Evolutionary conservation across 768 basidiomycete genomes (phyloP).

Genomic region (Nevesoporus exiguus): DNA sequence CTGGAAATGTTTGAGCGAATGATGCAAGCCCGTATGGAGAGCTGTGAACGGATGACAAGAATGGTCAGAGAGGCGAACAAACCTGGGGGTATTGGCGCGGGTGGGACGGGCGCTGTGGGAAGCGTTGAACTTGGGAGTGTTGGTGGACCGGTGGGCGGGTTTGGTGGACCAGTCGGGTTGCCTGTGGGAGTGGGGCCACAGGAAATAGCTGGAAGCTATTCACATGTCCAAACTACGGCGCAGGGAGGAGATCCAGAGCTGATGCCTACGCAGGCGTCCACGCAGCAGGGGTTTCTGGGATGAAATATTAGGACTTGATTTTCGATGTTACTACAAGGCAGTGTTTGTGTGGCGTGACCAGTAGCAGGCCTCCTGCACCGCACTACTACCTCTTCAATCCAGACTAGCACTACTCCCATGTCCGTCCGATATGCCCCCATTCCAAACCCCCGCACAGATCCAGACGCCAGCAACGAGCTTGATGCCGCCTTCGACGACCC

Average conservation of each 20-base stretch:
- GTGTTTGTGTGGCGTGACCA: constrained; percentile 4
- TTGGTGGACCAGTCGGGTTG: constrained; percentile 27
- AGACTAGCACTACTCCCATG: constrained; percentile 26
- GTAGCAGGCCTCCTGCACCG: too few species aligned
- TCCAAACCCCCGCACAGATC: constrained; percentile 52
- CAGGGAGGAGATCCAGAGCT: constrained; percentile 12
- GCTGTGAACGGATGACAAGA: constrained; percentile 62
- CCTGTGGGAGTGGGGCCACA: constrained; percentile 22
- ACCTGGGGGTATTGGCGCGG: constrained; percentile 18
- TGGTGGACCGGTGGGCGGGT: constrained; percentile 29
- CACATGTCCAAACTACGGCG: constrained; percentile 7
- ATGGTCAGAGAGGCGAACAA: constrained; percentile 42
- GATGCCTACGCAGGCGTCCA: constrained; percentile 10
- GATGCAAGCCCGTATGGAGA: constrained; percentile 73
- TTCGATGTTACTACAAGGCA: constrained; percentile 10
- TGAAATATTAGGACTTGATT: background rate
- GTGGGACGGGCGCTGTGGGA: constrained; percentile 5
- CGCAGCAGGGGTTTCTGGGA: constrained; percentile 23
- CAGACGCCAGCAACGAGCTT: constrained; percentile 57
- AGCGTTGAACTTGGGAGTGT: constrained; percentile 18
- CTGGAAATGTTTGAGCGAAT: constrained; percentile 68
- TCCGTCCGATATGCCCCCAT: constrained; percentile 67
- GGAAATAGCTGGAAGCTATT: constrained; percentile 17
- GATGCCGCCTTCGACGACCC: constrained; percentile 85
- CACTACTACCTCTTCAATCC: background rate